Percentiles rank a stretch among this genome's conserved stretches.
Conservation (phyloP, 2,329 filamentous ascomycete genomes). For the Emmonsia crescens region DNA sequence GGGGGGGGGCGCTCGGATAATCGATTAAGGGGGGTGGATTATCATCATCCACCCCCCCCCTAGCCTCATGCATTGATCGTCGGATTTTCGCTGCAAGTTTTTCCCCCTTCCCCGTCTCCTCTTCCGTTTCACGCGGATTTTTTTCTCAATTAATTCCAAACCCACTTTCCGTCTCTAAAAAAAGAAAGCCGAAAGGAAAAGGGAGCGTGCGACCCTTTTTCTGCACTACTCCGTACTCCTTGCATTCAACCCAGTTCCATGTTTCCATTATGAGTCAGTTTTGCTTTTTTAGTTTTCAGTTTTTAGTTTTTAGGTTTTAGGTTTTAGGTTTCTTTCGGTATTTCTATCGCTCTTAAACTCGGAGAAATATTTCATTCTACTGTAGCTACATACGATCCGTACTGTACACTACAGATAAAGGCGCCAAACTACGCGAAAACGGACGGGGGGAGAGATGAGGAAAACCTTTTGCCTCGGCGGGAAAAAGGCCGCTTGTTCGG, state of each 20-base stretch:
- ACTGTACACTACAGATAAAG: not conserved
- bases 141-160: not conserved
- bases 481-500: not conserved
- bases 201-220: not conserved
- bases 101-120: not conserved
- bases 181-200: not conserved
- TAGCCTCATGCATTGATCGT: not conserved
- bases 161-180: not conserved
- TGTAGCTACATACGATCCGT: not conserved
- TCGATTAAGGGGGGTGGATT: not conserved
- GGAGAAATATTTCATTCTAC: not conserved
- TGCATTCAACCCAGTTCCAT: not conserved
- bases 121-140: not conserved
- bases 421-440: not conserved
- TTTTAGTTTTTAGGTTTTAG: too few relatives aligned
- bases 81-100: not conserved
- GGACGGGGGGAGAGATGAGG: not conserved
- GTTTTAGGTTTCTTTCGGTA: not conserved
- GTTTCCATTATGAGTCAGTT: not conserved
- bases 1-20: not conserved
- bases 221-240: not conserved
- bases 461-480: not conserved
- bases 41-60: not conserved
- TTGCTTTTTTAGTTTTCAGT: not conserved
- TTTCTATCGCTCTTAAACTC: not conserved